Evolutionary conservation across 768 basidiomycete genomes (phyloP).

Genomic region (Calocera viscosa): DNA sequence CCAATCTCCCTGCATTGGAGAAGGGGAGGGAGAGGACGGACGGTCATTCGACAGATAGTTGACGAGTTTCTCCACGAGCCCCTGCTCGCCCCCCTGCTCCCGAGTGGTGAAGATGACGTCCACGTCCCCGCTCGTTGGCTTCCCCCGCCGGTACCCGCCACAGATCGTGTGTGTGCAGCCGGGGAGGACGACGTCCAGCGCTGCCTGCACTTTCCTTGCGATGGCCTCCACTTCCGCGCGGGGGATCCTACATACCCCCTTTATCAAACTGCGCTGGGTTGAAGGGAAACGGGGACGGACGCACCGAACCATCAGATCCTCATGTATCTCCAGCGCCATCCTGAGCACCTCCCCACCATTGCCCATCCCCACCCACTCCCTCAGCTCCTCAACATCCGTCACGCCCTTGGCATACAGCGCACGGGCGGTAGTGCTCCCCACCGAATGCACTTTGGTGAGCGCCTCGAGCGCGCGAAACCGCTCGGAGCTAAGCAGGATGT

Average conservation of each 20-base stretch:
- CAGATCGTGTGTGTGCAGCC: slow-evolving; percentile 66
- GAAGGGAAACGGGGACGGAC: slow-evolving; percentile 12
- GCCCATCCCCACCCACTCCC: slow-evolving; percentile 16
- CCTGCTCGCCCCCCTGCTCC: slow-evolving; percentile 4
- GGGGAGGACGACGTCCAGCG: slow-evolving; percentile 47
- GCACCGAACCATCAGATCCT: slow-evolving; percentile 43
- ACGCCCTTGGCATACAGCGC: slow-evolving; percentile 22
- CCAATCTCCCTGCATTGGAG: too few species aligned
- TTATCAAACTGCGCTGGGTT: neutral
- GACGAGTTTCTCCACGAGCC: neutral
- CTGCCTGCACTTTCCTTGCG: slow-evolving; percentile 48
- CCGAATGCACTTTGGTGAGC: slow-evolving; percentile 25
- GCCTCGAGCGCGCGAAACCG: slow-evolving; percentile 20
- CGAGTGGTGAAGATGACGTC: slow-evolving; percentile 65
- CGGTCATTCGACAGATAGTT: slow-evolving; percentile 5
- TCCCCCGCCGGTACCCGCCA: slow-evolving; percentile 86
- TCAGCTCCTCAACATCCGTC: slow-evolving; percentile 24
- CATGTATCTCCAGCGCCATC: slow-evolving; percentile 45
- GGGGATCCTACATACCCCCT: slow-evolving; percentile 52
- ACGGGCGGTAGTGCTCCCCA: slow-evolving; percentile 24
- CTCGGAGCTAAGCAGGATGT: slow-evolving; percentile 20
- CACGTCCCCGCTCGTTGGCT: slow-evolving; percentile 66
- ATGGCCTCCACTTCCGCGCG: slow-evolving; percentile 71
- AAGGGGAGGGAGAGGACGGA: too few species aligned
- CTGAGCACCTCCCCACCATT: slow-evolving; percentile 30